Percentiles rank a stretch among this genome's conserved stretches.
These are phyloP conservation scores for Breynia disticha DNA, from an alignment of 441 rosid genomes.

Conservation along the genomic window DNA sequence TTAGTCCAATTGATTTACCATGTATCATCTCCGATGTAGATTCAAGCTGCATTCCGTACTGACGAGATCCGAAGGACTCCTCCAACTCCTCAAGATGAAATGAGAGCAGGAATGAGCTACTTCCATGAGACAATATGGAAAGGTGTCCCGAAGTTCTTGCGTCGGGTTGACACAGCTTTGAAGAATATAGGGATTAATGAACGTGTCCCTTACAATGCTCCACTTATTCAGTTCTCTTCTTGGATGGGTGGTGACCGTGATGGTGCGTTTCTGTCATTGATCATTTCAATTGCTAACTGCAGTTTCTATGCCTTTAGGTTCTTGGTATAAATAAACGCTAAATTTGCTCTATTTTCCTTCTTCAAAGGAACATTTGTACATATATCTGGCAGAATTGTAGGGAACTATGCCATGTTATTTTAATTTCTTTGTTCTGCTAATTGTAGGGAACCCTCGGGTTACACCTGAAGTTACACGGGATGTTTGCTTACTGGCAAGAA, in stretches of 20 bases:
- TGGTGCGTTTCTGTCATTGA: slow-evolving; percentile 29
- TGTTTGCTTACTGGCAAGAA: slow-evolving; percentile 54
- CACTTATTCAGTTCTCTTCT: slow-evolving; percentile 86
- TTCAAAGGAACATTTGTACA: too few relatives aligned
- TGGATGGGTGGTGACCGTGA: slow-evolving; percentile 99
- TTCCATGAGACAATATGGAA: slow-evolving; percentile 39
- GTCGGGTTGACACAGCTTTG: slow-evolving; percentile 41
- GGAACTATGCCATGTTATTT: background rate
- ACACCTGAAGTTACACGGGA: slow-evolving; percentile 62
- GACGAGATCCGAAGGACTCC: slow-evolving; percentile 94
- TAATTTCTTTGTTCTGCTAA: background rate
- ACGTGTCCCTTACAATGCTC: slow-evolving; percentile 77
- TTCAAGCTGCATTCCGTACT: slow-evolving; percentile 98
- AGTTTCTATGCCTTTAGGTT: background rate
- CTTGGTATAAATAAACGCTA: too few relatives aligned
- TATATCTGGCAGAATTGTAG: too few relatives aligned
- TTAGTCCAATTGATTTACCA: background rate
- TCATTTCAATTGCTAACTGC: background rate
- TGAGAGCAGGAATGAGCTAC: slow-evolving; percentile 71
- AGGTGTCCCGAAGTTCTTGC: slow-evolving; percentile 28
- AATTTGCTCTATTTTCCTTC: too few relatives aligned
- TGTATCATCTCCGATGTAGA: slow-evolving; percentile 26
- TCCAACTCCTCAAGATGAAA: slow-evolving; percentile 96
- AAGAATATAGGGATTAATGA: slow-evolving; percentile 75
- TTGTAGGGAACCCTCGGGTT: slow-evolving; percentile 54